A percentile compares a stretch with the other conserved stretches of the same genome.
Evolutionary conservation across 2,329 filamentous ascomycete species (phyloP).

Genomic region (Periconia macrospinosa): DNA sequence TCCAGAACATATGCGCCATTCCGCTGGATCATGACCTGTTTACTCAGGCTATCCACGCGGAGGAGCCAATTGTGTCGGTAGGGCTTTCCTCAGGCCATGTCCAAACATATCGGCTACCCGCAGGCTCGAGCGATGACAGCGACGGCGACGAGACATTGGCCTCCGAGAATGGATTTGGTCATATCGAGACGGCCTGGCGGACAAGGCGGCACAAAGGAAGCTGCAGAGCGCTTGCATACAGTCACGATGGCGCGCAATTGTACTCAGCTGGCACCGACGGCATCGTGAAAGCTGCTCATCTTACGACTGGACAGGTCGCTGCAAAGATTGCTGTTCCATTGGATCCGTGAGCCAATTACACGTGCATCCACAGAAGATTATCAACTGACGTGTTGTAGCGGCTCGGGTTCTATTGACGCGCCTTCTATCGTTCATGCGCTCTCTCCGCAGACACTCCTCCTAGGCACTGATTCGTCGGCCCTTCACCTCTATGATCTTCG

Average conservation of each 20-base stretch:
- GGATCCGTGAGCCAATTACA: slow-evolving; percentile 34
- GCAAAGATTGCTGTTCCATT: slow-evolving; percentile 80
- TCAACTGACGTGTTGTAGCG: slow-evolving; percentile 34
- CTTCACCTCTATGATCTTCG: slow-evolving; percentile 87
- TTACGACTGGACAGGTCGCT: slow-evolving; percentile 66
- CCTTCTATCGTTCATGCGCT: slow-evolving; percentile 81
- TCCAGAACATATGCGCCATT: slow-evolving; percentile 89
- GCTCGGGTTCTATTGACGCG: slow-evolving; percentile 60
- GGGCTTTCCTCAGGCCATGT: slow-evolving; percentile 86
- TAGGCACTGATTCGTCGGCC: slow-evolving; percentile 87
- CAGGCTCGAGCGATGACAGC: slow-evolving; percentile 53
- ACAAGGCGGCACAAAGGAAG: slow-evolving; percentile 92
- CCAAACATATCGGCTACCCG: slow-evolving; percentile 75
- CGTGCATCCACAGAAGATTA: not conserved
- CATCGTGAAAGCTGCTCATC: slow-evolving; percentile 62
- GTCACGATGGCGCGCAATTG: slow-evolving; percentile 71
- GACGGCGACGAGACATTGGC: slow-evolving; percentile 55
- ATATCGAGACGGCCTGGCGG: slow-evolving; percentile 82
- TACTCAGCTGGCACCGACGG: slow-evolving; percentile 65
- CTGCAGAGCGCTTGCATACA: slow-evolving; percentile 80
- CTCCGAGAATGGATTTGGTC: slow-evolving; percentile 66
- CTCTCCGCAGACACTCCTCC: slow-evolving; percentile 82
- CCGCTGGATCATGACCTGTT: slow-evolving; percentile 87
- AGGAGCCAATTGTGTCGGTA: slow-evolving; percentile 80
- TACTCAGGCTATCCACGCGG: slow-evolving; percentile 82